Evolutionary conservation across 495 filamentous ascomycete species (phyloP), one percentile per base, ranked within the genome.

Genomic region (Penicillium simplicissimum): DNA sequence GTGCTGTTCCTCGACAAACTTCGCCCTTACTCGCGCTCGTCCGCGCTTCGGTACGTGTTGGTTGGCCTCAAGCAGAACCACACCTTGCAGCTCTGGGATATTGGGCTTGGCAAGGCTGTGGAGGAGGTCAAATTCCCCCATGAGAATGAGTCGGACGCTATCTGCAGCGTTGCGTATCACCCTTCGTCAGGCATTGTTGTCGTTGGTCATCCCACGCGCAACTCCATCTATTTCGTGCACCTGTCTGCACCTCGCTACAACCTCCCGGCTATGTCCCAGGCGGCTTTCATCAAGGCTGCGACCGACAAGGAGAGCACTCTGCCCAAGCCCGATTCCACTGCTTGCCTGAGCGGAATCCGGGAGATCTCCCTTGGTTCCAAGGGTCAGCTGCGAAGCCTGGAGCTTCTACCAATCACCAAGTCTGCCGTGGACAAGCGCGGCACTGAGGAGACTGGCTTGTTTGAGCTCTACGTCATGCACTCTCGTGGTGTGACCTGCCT

Each of bases 1-100:
- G 90, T 99, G 51, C 85, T 96, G 73, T 88, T 99, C 78, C 82
- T 98, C 63, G 96, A 99, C 75, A 98, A 98, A 81, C 85, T 90
- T 71, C 88, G 92, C 17, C 91, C 95, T 31, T 96, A 93, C 72
- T 84, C 86, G 72, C 95, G 91, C 74, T 89, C 89, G 35, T 87
- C 88, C 69, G 93, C 96, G 17, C 77, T 96, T 59, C 85, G 96
- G 60, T 99, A 98, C 77, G 87, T 98, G 75, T 85, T 99, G 60
- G 93, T 99, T 53, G 96, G 96, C 61, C 90, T 97, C 82, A 98
- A 97, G 79, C 96, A 98, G 74, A 99, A 99, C 74, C 96, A 99
- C 78, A 95, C 93, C 52, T 87, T 99, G 61, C 96, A 99, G 79
- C 84, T 99, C 58, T 99, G 96, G 96, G 96, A 99, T 84, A 90